A percentile compares a stretch with the other conserved stretches of the same genome.
phyloP scores from a whole-genome alignment of 192 early-diverging fungal species.

The Backusella australiensis region DNA sequence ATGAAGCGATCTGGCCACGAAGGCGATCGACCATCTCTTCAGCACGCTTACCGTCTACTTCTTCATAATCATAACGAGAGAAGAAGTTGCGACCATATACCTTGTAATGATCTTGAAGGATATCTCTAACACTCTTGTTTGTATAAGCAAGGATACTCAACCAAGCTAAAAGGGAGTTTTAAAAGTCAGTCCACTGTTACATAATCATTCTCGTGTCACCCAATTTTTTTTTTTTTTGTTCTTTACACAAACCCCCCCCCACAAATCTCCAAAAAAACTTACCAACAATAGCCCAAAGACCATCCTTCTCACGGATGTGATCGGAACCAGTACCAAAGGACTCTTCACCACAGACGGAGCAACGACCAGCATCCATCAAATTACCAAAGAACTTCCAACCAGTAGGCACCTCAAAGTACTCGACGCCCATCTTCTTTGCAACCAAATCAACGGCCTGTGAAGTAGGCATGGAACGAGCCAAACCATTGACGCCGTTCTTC shows the following conservation, averaged over 20 bases:
- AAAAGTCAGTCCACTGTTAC: not conserved
- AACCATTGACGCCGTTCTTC: slow-evolving; percentile 77
- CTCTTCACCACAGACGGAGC: slow-evolving; percentile 97
- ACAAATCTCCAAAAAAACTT: slow-evolving; percentile 11
- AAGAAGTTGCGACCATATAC: slow-evolving; percentile 97
- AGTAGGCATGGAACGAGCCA: slow-evolving; percentile 97
- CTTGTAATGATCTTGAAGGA: slow-evolving; percentile 78
- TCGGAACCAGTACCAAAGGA: slow-evolving; percentile 98
- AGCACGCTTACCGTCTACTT: slow-evolving; percentile 80
- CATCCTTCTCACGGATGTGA: slow-evolving; percentile 99
- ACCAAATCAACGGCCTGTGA: slow-evolving; percentile 87
- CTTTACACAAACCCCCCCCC: not conserved
- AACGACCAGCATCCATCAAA: slow-evolving; percentile 92
- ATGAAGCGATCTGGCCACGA: slow-evolving; percentile 46
- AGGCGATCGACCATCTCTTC: slow-evolving; percentile 77
- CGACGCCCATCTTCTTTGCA: slow-evolving; percentile 74
- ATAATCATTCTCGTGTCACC: not conserved
- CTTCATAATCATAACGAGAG: slow-evolving; percentile 96
- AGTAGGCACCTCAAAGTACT: slow-evolving; percentile 89
- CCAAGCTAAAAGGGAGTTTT: slow-evolving; percentile 65
- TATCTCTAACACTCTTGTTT: slow-evolving; percentile 72
- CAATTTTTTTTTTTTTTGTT: not conserved
- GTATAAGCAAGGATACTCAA: slow-evolving; percentile 86
- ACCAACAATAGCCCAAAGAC: slow-evolving; percentile 94
- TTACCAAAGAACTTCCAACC: slow-evolving; percentile 98